phyloP scores from a whole-genome alignment of 1,139 yeast species.

The Protomyces lactucae-debilis region DNA sequence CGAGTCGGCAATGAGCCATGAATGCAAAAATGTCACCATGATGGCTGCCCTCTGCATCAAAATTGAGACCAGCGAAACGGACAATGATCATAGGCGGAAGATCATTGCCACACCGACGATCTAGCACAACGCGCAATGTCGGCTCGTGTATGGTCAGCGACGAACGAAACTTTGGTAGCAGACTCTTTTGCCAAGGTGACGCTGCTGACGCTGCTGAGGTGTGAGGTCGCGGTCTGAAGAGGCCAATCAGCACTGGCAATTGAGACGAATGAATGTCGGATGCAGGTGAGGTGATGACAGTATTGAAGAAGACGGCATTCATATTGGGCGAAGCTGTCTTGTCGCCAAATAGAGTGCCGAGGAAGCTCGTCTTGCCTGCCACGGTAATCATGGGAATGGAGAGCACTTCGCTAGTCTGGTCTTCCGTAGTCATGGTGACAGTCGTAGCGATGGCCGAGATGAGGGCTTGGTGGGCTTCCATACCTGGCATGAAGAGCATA shows the following conservation, averaged over 20 bases:
- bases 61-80: constrained; percentile 1
- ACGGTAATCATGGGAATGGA: constrained; percentile 43
- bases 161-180: neutral
- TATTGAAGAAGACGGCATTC: constrained; percentile 38
- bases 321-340: constrained; percentile 32
- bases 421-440: constrained; percentile 37
- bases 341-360: constrained; percentile 38
- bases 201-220: neutral
- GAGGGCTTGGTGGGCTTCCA: constrained; percentile 44
- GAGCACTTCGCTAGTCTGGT: constrained; percentile 41
- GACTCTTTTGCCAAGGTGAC: neutral
- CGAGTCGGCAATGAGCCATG: neutral
- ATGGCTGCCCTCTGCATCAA: neutral
- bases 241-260: constrained; percentile 4
- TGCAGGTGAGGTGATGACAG: constrained; percentile 42
- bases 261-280: constrained; percentile 34
- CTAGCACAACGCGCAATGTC: constrained; percentile 15
- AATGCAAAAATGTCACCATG: neutral
- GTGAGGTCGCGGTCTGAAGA: constrained; percentile 6
- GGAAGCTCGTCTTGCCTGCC: constrained; percentile 40
- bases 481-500: constrained; percentile 39
- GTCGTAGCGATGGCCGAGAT: constrained; percentile 41
- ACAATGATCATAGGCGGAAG: constrained; percentile 21
- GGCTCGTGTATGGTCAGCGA: constrained; percentile 19
- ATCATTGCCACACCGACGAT: neutral